phyloP scores from a whole-genome alignment of 371 early-diverging fungal genomes.

The Apophysomyces trapeziformis region DNA sequence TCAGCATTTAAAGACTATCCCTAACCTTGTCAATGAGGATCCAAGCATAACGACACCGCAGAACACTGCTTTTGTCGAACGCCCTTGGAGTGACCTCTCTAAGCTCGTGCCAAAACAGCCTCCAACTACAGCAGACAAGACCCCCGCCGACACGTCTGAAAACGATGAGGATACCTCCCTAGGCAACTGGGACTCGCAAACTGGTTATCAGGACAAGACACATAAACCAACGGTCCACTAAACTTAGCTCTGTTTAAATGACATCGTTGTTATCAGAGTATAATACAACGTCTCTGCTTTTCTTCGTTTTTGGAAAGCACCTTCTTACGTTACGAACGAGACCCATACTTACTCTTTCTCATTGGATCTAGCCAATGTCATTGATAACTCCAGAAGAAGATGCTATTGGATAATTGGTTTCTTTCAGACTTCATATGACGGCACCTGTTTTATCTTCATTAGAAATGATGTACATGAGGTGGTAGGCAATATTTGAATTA shows the following conservation, averaged over 20 bases:
- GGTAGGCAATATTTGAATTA: no score
- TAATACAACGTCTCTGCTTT: neutral
- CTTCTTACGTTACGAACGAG: no score
- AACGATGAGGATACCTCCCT: conserved; percentile 1
- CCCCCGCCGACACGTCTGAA: neutral
- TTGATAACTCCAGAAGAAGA: no score
- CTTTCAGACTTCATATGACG: no score
- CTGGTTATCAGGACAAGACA: conserved; percentile 12
- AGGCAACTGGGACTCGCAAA: conserved; percentile 12
- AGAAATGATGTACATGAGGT: no score
- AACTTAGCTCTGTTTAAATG: neutral
- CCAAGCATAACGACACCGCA: conserved; percentile 46
- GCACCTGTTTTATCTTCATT: no score
- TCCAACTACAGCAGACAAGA: neutral
- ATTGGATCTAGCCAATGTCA: no score
- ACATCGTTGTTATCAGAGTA: neutral
- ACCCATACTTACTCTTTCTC: no score
- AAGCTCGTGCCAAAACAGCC: conserved; percentile 22
- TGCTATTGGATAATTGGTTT: no score
- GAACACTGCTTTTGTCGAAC: conserved; percentile 40
- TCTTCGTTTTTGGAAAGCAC: neutral
- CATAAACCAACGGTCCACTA: neutral
- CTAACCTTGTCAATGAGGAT: conserved; percentile 49
- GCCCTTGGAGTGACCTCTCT: conserved; percentile 49
- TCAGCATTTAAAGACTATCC: conserved; percentile 47